Base-by-base conservation (phyloP, 257 asterid genomes). In the Jaltomata sinuosa region DNA sequence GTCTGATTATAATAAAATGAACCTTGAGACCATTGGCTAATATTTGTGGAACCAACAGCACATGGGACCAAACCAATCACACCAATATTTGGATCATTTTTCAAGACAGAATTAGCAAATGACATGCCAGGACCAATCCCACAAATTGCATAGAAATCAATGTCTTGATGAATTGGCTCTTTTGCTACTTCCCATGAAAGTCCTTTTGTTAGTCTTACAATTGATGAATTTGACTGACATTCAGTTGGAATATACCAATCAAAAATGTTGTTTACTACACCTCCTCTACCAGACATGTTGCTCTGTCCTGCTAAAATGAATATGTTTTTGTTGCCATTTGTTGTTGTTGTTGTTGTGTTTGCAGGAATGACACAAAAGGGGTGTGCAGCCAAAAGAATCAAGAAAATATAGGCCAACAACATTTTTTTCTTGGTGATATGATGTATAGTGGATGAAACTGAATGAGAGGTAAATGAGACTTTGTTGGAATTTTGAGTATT, bases 201-300 rank as follows among this genome's bases (percentile, higher is more conserved):
- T 3, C 52, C 12, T 54, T 31, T 57, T 52, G 45, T 82, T 69
- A 82, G 61, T 57, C 85, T 69, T 52, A 36, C 32, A 3, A 82
- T 72, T 40, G 61, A 31, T 55, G 79, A 16, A 47, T 82, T 65
- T 18, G 52, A 72, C 12, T 65, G 65, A 19, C 80, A 64, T 54
- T 82, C 85, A 4, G 65, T 25, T 72, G 85, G 85, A 15, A 82
- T 72, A 4, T 21, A 6, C 38, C 79, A 55, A 54, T 82, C 85
- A 76, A 76, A 82, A 14, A 2, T 82, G 25, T 29, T 82, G 22
- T 52, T 22, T 11, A 1, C 80, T 25, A 82, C 85, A 15, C 80
- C 85, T 47, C 85, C 85, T 16, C 85, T 53, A 6, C 85, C 85
- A 14, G 85, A 69, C 85, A 82, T 82, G 53, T 82, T 82, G 67